A percentile compares a stretch with the other conserved stretches of the same genome.
Evolutionary conservation across 441 rosid genomes (phyloP).

Genomic region (Caryocar brasiliense): DNA sequence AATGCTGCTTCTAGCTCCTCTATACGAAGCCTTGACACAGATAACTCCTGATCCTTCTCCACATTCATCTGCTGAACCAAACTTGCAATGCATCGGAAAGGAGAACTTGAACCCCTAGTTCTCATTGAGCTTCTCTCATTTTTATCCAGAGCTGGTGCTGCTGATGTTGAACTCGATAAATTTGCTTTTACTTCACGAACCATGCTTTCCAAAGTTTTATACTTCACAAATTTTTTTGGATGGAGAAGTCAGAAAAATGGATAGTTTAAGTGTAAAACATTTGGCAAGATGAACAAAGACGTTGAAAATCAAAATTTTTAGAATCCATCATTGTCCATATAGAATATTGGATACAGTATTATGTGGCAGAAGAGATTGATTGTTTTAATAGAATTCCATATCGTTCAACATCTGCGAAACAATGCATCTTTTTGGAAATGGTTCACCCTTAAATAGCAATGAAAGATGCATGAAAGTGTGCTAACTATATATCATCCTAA

Average conservation of each 20-base stretch:
- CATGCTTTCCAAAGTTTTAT: conserved; percentile 74
- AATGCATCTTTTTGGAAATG: no score
- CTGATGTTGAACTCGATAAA: conserved; percentile 35
- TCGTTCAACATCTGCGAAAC: no score
- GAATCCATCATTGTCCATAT: not conserved
- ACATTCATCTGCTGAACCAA: conserved; percentile 78
- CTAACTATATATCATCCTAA: not conserved
- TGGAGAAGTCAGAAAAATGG: conserved; percentile 1
- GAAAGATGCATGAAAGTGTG: not conserved
- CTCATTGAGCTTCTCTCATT: conserved; percentile 45
- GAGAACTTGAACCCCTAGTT: conserved; percentile 87
- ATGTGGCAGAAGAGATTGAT: no score
- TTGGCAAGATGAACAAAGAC: not conserved
- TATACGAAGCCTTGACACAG: conserved; percentile 49
- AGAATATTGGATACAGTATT: not conserved
- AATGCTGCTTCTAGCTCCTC: conserved; percentile 62
- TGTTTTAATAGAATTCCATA: no score
- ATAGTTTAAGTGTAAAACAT: not conserved
- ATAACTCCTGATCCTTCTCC: conserved; percentile 81
- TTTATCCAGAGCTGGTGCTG: conserved; percentile 31
- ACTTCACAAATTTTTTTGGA: conserved; percentile 41
- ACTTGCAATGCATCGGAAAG: conserved; percentile 88
- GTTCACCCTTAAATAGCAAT: not conserved
- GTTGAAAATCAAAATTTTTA: not conserved
- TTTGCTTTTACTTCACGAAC: conserved; percentile 49